Conservation (phyloP, 1,284 basidiomycete species). For the Ceratobasidium sp. region DNA sequence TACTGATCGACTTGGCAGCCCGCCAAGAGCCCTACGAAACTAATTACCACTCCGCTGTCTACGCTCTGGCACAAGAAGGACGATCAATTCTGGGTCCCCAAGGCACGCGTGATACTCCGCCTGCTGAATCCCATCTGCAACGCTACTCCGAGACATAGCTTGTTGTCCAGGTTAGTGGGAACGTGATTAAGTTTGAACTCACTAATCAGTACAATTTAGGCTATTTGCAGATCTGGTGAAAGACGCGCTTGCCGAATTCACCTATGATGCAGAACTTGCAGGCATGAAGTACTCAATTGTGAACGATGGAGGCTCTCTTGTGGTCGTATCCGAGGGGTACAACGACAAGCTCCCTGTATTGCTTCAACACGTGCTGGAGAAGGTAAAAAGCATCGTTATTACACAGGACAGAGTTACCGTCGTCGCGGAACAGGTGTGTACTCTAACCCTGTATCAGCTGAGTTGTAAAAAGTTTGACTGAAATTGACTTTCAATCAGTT, state of each 20-base stretch:
- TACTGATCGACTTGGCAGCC: constrained; percentile 63
- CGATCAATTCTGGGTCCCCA: constrained; percentile 94
- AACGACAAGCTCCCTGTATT: constrained; percentile 93
- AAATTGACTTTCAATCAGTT: constrained; percentile 59
- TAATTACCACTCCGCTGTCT: constrained; percentile 77
- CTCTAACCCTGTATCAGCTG: constrained; percentile 39
- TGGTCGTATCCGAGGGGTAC: constrained; percentile 84
- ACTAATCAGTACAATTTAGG: constrained; percentile 60
- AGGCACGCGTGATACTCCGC: constrained; percentile 79
- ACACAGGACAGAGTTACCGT: constrained; percentile 81
- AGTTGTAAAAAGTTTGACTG: constrained; percentile 18
- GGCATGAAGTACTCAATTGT: constrained; percentile 85
- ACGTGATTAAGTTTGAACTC: constrained; percentile 14
- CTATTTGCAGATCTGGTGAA: constrained; percentile 90
- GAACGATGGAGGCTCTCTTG: constrained; percentile 76
- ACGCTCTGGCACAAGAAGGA: constrained; percentile 96
- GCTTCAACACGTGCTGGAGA: constrained; percentile 79
- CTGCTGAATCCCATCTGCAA: constrained; percentile 35
- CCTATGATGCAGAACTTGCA: constrained; percentile 94
- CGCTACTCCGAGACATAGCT: constrained; percentile 66
- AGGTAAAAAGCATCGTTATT: constrained; percentile 76
- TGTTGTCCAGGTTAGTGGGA: constrained; percentile 70
- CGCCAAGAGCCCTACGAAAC: constrained; percentile 77
- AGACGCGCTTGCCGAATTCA: constrained; percentile 90
- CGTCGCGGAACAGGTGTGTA: constrained; percentile 84